Evolutionary conservation across 768 basidiomycete genomes (phyloP).

Genomic region (Sarcodon sp.): DNA sequence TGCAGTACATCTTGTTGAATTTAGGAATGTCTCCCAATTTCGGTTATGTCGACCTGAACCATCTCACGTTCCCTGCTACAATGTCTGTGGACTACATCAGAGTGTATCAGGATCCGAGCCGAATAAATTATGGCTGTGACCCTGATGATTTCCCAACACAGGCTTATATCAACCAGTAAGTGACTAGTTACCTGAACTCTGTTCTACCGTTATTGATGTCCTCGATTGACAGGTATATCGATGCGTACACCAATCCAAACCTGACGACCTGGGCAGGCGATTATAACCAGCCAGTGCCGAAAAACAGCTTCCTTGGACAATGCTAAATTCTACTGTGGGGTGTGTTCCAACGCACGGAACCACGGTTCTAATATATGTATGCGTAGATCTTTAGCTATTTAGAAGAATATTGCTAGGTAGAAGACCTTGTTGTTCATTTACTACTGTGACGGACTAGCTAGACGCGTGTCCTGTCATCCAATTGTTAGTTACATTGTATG

Average conservation of each 20-base stretch:
- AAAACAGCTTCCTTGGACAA: conserved; percentile 30
- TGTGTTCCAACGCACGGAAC: background rate
- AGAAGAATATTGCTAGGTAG: no score
- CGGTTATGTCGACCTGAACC: conserved; percentile 37
- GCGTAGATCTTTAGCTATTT: no score
- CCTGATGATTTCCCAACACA: conserved; percentile 62
- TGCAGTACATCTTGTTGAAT: conserved; percentile 39
- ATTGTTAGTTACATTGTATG: no score
- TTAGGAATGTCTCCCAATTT: conserved; percentile 51
- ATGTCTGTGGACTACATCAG: conserved; percentile 79
- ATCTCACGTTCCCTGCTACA: conserved; percentile 37
- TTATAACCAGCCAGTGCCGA: conserved; percentile 33
- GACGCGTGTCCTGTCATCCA: no score
- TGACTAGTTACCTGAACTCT: conserved; percentile 3
- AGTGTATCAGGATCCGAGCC: conserved; percentile 46
- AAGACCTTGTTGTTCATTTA: no score
- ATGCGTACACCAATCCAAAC: conserved; percentile 63
- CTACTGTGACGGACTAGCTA: no score
- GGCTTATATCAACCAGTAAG: conserved; percentile 61
- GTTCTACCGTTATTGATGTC: background rate
- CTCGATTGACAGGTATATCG: conserved; percentile 30
- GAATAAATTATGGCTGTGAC: conserved; percentile 51
- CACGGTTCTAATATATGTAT: no score
- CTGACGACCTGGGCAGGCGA: conserved; percentile 33
- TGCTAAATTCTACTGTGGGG: conserved; percentile 17